Evolutionary conservation across 345 rosid genomes (phyloP).

Genomic region (Hevea brasiliensis): DNA sequence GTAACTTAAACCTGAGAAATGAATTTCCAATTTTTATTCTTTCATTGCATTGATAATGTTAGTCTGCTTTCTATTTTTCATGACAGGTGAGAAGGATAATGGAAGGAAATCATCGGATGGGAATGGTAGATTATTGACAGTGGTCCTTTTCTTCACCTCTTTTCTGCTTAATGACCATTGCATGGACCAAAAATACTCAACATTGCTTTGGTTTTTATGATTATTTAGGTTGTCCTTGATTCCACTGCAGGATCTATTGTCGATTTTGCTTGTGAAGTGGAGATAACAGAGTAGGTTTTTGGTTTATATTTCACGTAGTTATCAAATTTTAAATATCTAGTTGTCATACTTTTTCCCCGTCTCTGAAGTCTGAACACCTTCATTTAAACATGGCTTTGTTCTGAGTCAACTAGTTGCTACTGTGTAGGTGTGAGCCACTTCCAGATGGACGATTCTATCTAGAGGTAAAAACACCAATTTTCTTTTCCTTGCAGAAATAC

Average conservation of each 20-base stretch:
- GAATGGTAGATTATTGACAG: conserved; percentile 61
- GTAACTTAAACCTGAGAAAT: background rate
- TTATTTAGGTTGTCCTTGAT: conserved; percentile 73
- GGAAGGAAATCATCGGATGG: conserved; percentile 98
- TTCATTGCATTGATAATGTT: background rate
- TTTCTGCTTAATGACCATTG: background rate
- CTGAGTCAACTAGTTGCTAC: background rate
- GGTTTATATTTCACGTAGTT: background rate
- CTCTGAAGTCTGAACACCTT: background rate
- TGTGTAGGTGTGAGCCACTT: conserved; percentile 84
- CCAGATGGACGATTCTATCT: conserved; percentile 86
- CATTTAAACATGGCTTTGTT: background rate
- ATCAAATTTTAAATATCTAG: background rate
- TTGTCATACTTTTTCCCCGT: background rate
- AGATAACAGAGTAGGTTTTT: conserved; percentile 83
- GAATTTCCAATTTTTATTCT: background rate
- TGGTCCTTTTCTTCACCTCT: conserved; percentile 19
- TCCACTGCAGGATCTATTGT: conserved; percentile 62
- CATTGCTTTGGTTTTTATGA: background rate
- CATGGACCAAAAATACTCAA: conserved; percentile 9
- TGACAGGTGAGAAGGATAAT: conserved; percentile 87
- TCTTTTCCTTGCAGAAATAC: background rate
- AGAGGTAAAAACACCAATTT: conserved; percentile 47
- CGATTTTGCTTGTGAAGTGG: conserved; percentile 96
- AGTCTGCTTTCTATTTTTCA: background rate